A percentile compares a stretch with the other conserved stretches of the same genome.
These are phyloP conservation scores for Cyclostephanos invisitatus DNA, from an alignment of 108 stramenopile species.

Conservation along the genomic window DNA sequence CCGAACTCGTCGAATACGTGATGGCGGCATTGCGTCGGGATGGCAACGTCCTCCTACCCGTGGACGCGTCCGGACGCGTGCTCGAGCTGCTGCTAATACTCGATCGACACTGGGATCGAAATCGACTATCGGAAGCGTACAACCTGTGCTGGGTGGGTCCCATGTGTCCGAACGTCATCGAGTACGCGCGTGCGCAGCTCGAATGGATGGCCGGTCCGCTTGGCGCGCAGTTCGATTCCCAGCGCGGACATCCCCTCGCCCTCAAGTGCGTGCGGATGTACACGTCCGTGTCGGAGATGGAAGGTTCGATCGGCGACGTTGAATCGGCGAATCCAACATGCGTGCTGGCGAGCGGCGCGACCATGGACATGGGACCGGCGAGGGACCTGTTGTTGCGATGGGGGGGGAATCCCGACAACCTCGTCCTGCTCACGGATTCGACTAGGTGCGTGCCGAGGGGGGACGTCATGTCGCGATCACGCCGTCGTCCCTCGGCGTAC, in stretches of 20 bases:
- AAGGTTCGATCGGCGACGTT: slow-evolving; percentile 39
- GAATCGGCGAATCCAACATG: slow-evolving; percentile 66
- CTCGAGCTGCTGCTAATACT: slow-evolving; percentile 85
- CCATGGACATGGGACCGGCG: slow-evolving; percentile 82
- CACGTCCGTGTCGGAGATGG: slow-evolving; percentile 58
- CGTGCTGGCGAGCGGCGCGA: slow-evolving; percentile 76
- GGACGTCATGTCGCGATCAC: slow-evolving; percentile 34
- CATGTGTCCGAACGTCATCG: slow-evolving; percentile 86
- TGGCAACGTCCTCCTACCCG: slow-evolving; percentile 91
- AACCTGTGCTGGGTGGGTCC: slow-evolving; percentile 89
- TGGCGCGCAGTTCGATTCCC: slow-evolving; percentile 63
- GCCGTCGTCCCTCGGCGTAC: neutral
- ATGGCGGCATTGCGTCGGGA: slow-evolving; percentile 84
- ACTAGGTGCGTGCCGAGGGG: slow-evolving; percentile 59
- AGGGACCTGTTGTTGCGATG: slow-evolving; percentile 77
- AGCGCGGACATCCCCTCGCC: slow-evolving; percentile 63
- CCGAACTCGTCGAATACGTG: slow-evolving; percentile 65
- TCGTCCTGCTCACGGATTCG: slow-evolving; percentile 80
- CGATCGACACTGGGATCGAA: slow-evolving; percentile 82
- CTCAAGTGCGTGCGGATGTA: slow-evolving; percentile 62
- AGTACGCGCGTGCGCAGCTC: slow-evolving; percentile 86
- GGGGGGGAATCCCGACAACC: slow-evolving; percentile 81
- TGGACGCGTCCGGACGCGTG: slow-evolving; percentile 87
- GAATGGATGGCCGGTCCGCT: slow-evolving; percentile 84
- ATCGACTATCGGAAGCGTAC: slow-evolving; percentile 70